phyloP scores from a whole-genome alignment of 2,329 filamentous ascomycete species.

The Mycosphaerella arachidis region DNA sequence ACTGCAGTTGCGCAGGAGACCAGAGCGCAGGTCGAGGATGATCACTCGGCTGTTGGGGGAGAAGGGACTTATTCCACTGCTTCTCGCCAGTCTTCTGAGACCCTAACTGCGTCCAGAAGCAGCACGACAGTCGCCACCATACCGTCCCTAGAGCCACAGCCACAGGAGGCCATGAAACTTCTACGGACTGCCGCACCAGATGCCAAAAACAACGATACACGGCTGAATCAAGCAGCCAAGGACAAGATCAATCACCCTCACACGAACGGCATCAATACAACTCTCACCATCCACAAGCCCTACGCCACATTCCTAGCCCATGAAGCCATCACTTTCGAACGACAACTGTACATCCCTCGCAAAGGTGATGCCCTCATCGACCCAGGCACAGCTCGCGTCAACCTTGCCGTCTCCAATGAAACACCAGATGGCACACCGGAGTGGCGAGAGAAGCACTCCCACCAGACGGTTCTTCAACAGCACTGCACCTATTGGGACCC shows the following conservation, averaged over 20 bases:
- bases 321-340: slow-evolving; percentile 13
- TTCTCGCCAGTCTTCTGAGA: no score
- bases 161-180: background rate
- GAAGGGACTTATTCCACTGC: no score
- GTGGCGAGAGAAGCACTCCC: slow-evolving; percentile 34
- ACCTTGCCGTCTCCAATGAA: slow-evolving; percentile 38
- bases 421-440: slow-evolving; percentile 41
- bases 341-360: slow-evolving; percentile 21
- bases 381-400: slow-evolving; percentile 40
- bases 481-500: slow-evolving; percentile 52
- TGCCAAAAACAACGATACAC: slow-evolving; percentile 5
- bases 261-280: background rate
- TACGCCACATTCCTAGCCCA: slow-evolving; percentile 7
- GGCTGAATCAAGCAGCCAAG: background rate
- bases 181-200: slow-evolving; percentile 3
- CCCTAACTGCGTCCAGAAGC: background rate
- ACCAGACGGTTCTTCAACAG: slow-evolving; percentile 49
- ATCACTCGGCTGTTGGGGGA: no score
- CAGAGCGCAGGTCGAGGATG: background rate
- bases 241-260: background rate
- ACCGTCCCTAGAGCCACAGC: background rate
- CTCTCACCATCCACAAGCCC: background rate
- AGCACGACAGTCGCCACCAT: background rate
- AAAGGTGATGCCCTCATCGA: slow-evolving; percentile 21
- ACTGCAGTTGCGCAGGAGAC: background rate